phyloP scores from a whole-genome alignment of 2,329 filamentous ascomycete genomes.

The Paecilomyces formosus region DNA sequence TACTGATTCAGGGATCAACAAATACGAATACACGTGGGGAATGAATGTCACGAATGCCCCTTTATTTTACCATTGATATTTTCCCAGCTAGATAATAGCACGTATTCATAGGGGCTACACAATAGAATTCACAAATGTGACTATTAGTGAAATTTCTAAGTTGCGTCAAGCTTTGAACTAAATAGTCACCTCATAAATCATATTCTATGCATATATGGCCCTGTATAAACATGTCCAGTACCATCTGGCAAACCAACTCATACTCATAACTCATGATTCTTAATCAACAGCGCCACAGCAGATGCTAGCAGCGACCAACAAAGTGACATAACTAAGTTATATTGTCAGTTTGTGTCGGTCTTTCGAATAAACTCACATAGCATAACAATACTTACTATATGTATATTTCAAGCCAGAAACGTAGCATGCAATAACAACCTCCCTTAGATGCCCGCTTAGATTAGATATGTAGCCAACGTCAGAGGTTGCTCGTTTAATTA shows the following conservation, averaged over 20 bases:
- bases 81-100: background rate
- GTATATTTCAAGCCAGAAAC: slow-evolving; percentile 19
- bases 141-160: no score
- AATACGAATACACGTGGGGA: background rate
- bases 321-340: slow-evolving; percentile 5
- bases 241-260: background rate
- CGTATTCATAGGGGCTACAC: background rate
- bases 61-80: background rate
- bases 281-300: background rate
- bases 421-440: slow-evolving; percentile 21
- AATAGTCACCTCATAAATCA: background rate
- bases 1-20: background rate
- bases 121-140: background rate
- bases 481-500: slow-evolving; percentile 33
- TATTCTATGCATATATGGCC: background rate
- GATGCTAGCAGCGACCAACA: background rate
- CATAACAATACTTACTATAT: slow-evolving; percentile 14
- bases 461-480: slow-evolving; percentile 34
- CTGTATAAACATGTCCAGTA: background rate
- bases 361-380: no score
- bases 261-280: background rate
- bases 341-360: background rate
- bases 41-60: background rate
- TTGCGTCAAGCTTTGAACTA: no score
- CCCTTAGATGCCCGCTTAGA: slow-evolving; percentile 14